Evolutionary conservation across 2,329 filamentous ascomycete species (phyloP).

Genomic region (Diplodia mutila): DNA sequence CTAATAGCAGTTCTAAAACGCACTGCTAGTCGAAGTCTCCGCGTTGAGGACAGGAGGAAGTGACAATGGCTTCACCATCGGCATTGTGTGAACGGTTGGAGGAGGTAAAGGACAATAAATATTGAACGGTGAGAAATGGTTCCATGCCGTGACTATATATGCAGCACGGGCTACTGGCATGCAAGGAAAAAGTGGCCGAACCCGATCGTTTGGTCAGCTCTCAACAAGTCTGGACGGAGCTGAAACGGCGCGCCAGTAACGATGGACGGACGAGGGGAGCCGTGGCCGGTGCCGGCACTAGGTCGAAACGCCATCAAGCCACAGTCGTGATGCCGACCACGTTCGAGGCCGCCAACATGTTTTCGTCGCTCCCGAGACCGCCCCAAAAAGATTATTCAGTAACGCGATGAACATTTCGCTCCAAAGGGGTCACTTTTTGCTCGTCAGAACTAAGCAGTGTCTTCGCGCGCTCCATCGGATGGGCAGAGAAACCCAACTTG

Average conservation of each 20-base stretch:
- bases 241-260: background rate
- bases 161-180: background rate
- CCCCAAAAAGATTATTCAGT: background rate
- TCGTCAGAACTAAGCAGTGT: too few species aligned
- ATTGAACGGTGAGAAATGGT: too few species aligned
- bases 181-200: background rate
- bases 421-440: background rate
- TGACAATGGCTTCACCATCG: too few species aligned
- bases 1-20: too few species aligned
- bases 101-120: too few species aligned
- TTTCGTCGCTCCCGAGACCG: background rate
- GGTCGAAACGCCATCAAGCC: slow-evolving; percentile 1
- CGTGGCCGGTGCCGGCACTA: background rate
- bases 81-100: too few species aligned
- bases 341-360: background rate
- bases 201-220: background rate
- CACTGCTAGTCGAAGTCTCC: too few species aligned
- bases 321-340: background rate
- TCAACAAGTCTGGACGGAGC: background rate
- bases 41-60: too few species aligned
- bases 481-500: too few species aligned
- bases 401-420: background rate
- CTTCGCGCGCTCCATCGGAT: too few species aligned
- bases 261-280: background rate
- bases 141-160: too few species aligned